A percentile compares a stretch with the other conserved stretches of the same genome.
phyloP scores from a whole-genome alignment of 2,329 filamentous ascomycete species.

The Aspergillus niger region DNA sequence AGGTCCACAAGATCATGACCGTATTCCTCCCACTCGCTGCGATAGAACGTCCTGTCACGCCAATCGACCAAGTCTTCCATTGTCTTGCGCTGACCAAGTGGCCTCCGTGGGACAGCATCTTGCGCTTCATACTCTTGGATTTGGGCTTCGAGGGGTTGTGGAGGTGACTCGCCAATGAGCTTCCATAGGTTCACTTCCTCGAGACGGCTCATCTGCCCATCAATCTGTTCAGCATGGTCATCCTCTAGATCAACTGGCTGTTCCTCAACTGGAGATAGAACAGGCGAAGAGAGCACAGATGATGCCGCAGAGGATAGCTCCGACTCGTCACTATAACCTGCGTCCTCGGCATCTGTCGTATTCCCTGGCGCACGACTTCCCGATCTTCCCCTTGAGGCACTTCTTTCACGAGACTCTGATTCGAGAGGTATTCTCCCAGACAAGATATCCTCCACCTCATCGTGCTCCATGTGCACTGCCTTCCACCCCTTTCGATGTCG shows the following conservation, averaged over 20 bases:
- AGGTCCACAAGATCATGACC: constrained; percentile 31
- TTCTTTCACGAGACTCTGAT: constrained; percentile 12
- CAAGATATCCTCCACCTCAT: constrained; percentile 47
- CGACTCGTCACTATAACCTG: background rate
- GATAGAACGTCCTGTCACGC: constrained; percentile 50
- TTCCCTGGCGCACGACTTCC: background rate
- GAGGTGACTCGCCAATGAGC: constrained; percentile 37
- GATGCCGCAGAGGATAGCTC: background rate
- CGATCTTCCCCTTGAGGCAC: background rate
- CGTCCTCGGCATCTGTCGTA: background rate
- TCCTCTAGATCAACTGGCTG: constrained; percentile 40
- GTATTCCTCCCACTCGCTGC: constrained; percentile 54
- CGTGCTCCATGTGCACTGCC: constrained; percentile 36
- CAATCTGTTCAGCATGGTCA: constrained; percentile 50
- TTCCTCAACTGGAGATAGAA: constrained; percentile 6
- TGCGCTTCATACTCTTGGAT: constrained; percentile 23
- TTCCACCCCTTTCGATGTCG: constrained; percentile 34
- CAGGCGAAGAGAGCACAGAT: background rate
- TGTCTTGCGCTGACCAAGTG: constrained; percentile 34
- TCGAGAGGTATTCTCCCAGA: constrained; percentile 18
- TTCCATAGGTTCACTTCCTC: constrained; percentile 52
- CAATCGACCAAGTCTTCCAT: constrained; percentile 48
- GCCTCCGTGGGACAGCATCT: constrained; percentile 18
- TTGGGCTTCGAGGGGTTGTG: constrained; percentile 24
- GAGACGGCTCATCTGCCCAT: constrained; percentile 45